A percentile compares a stretch with the other conserved stretches of the same genome.
These are phyloP conservation scores for Dactylis glomerata DNA, from an alignment of 176 grass and related monocot genomes.

Conservation along the genomic window DNA sequence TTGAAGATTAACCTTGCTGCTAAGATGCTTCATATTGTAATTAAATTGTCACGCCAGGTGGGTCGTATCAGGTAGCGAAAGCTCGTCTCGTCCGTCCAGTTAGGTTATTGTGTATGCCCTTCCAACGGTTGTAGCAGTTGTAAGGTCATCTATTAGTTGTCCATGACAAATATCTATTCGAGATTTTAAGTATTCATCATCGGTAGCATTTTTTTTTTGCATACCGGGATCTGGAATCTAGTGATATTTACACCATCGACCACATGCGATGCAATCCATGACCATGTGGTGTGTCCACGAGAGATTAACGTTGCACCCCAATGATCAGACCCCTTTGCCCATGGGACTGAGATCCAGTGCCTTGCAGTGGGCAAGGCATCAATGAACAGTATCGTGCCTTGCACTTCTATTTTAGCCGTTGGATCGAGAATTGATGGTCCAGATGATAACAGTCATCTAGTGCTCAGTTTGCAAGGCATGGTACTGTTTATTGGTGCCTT, in stretches of 20 bases:
- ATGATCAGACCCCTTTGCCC: no score
- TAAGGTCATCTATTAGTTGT: background rate
- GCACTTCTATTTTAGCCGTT: no score
- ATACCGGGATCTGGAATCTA: background rate
- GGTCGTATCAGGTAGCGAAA: background rate
- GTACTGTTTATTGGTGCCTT: no score
- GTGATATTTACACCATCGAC: background rate
- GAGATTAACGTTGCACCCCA: background rate
- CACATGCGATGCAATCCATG: slow-evolving; percentile 22
- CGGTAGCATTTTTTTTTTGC: background rate
- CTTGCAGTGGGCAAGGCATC: no score
- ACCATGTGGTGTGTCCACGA: slow-evolving; percentile 6
- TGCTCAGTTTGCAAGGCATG: no score
- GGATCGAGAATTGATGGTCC: no score
- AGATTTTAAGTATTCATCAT: background rate
- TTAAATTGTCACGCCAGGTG: slow-evolving; percentile 5
- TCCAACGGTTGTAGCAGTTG: slow-evolving; percentile 18
- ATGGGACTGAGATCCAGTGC: no score
- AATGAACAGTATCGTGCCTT: no score
- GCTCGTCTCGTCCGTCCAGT: background rate
- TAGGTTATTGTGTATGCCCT: background rate
- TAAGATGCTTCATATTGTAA: background rate
- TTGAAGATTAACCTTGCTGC: slow-evolving; percentile 2
- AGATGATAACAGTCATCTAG: no score
- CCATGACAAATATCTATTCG: background rate